phyloP scores from a whole-genome alignment of 768 basidiomycete genomes.

The Boletus subparvulus region DNA sequence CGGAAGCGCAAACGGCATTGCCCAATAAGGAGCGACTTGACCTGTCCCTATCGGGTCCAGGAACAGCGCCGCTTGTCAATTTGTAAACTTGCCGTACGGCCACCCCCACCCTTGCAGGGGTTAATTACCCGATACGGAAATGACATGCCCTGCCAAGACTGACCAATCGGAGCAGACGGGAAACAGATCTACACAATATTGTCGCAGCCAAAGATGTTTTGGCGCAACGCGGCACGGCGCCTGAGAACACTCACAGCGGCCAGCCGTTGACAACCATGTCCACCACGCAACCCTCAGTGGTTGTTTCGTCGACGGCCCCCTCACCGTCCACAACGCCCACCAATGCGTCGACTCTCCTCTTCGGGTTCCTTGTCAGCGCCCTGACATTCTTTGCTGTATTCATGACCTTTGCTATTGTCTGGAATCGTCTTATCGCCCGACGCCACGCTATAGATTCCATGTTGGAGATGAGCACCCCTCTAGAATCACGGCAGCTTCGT shows the following conservation, averaged over 20 bases:
- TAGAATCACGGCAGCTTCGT: not conserved
- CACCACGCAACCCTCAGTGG: conserved; percentile 10
- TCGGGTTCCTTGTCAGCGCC: conserved; percentile 34
- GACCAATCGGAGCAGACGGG: conserved; percentile 17
- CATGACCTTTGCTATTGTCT: conserved; percentile 29
- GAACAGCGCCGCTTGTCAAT: not conserved
- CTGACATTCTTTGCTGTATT: conserved; percentile 32
- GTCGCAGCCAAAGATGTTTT: not conserved
- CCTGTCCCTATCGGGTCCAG: too few species aligned
- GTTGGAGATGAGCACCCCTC: conserved; percentile 2
- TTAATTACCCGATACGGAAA: conserved; percentile 4
- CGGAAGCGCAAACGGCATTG: too few species aligned
- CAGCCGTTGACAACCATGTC: conserved; percentile 22
- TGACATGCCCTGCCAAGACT: conserved; percentile 2
- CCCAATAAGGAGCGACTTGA: too few species aligned
- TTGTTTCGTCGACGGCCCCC: not conserved
- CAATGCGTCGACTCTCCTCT: conserved; percentile 28
- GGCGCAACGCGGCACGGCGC: not conserved
- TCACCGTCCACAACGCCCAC: conserved; percentile 5
- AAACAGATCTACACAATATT: not conserved
- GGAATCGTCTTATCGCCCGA: conserved; percentile 34
- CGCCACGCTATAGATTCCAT: conserved; percentile 29
- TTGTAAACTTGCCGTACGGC: not conserved
- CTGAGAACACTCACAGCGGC: conserved; percentile 16
- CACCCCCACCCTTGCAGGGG: not conserved